These are phyloP conservation scores for Globisporangium nagaii DNA, from an alignment of 352 stramenopile species.

Conservation along the genomic window DNA sequence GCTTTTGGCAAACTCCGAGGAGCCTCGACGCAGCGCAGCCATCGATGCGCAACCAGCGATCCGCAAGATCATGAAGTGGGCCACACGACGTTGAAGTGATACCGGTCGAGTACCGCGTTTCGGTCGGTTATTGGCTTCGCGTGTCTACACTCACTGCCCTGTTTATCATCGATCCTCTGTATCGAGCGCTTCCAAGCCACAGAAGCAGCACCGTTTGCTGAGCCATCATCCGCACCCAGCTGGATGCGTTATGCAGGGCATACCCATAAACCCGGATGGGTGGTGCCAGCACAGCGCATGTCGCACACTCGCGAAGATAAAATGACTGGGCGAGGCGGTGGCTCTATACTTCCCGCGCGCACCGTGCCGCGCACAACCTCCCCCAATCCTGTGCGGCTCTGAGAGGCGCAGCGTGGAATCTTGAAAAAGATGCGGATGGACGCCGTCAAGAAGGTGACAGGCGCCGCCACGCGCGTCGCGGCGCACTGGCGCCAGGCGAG, in stretches of 20 bases:
- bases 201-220: background rate
- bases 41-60: too few relatives aligned
- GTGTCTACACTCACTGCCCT: background rate
- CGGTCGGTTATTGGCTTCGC: too few relatives aligned
- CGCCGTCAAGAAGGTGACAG: constrained; percentile 31
- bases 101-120: background rate
- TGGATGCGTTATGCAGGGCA: background rate
- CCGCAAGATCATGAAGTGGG: too few relatives aligned
- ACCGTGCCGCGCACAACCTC: background rate
- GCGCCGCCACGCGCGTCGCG: constrained; percentile 36
- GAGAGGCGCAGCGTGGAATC: constrained; percentile 13
- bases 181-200: background rate
- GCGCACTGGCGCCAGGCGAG: constrained; percentile 21
- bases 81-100: too few relatives aligned
- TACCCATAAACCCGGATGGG: background rate
- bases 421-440: constrained; percentile 51
- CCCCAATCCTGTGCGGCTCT: constrained; percentile 4
- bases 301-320: background rate
- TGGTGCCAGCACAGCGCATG: constrained; percentile 6
- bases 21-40: too few relatives aligned
- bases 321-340: constrained; percentile 4
- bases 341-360: background rate
- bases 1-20: too few relatives aligned
- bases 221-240: background rate
- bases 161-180: background rate